Percentiles rank a stretch among this genome's conserved stretches.
Conservation (phyloP, 345 rosid species). For the Hibiscus mutabilis region DNA sequence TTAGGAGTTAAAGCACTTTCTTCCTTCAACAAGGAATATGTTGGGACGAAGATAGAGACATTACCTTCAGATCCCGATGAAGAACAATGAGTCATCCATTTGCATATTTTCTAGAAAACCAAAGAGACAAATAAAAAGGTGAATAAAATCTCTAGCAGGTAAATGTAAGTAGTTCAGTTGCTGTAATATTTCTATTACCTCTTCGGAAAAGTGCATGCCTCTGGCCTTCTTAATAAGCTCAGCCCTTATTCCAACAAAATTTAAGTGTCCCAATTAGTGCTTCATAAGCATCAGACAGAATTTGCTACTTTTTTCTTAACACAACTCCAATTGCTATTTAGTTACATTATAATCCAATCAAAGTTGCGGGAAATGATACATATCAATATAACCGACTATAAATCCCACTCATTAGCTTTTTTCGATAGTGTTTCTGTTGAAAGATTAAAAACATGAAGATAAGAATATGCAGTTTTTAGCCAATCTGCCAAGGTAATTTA, state of each 20-base stretch:
- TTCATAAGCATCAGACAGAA: neutral
- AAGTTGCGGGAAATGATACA: neutral
- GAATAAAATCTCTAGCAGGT: neutral
- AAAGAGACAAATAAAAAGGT: constrained; percentile 5
- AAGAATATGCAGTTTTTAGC: neutral
- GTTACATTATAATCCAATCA: neutral
- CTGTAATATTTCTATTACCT: constrained; percentile 43
- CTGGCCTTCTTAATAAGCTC: constrained; percentile 75
- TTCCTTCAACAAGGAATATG: no score
- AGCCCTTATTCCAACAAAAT: constrained; percentile 45
- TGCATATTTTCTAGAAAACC: constrained; percentile 69
- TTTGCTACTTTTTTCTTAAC: neutral
- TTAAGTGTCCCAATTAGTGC: neutral
- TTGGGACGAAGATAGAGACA: constrained; percentile 4
- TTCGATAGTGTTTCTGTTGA: neutral
- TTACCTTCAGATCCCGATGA: constrained; percentile 92
- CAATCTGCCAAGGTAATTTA: neutral
- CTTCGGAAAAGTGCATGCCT: constrained; percentile 72
- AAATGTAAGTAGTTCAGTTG: neutral
- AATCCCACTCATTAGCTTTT: neutral
- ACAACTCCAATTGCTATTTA: neutral
- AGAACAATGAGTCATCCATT: constrained; percentile 91
- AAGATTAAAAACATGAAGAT: constrained; percentile 11
- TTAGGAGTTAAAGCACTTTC: no score
- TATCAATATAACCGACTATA: neutral